Evolutionary conservation across 139 green algal genomes (phyloP).

Genomic region (Chlamydomonas urium): DNA sequence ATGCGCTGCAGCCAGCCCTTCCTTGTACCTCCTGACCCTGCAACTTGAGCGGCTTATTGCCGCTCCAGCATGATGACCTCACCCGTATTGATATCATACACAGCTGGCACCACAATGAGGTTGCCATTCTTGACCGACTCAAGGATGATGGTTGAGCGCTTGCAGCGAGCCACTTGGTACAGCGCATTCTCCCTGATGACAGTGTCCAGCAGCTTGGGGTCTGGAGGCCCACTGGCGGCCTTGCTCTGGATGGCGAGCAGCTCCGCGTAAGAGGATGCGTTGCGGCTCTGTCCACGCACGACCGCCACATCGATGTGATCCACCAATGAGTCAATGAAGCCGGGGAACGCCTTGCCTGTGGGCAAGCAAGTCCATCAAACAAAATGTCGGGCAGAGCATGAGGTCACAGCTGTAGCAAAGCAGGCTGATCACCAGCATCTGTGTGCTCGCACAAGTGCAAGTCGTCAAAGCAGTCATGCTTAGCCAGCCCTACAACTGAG

Average conservation of each 20-base stretch:
- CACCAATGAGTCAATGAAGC: constrained; percentile 35
- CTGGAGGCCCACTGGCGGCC: not conserved
- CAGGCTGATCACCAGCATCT: no score
- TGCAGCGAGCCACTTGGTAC: constrained; percentile 31
- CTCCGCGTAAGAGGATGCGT: no score
- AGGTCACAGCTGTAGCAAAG: no score
- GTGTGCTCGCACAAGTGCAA: no score
- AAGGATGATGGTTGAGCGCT: constrained; percentile 26
- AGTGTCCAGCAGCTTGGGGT: constrained; percentile 11
- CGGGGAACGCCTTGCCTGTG: constrained; percentile 37
- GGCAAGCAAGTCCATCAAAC: not conserved
- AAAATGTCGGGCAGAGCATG: not conserved
- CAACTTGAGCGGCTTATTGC: no score
- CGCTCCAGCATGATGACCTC: no score
- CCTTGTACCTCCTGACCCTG: no score
- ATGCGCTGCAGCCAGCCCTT: no score
- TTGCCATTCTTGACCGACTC: constrained; percentile 18
- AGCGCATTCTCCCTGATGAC: constrained; percentile 33
- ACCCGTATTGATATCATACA: constrained; percentile 4
- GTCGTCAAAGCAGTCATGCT: constrained; percentile 1
- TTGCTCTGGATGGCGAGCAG: no score
- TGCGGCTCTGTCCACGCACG: constrained; percentile 1
- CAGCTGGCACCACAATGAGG: not conserved
- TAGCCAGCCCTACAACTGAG: not conserved
- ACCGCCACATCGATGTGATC: constrained; percentile 34